Base-by-base conservation (phyloP, 306 rosid species). In the Dryas alaskensis region DNA sequence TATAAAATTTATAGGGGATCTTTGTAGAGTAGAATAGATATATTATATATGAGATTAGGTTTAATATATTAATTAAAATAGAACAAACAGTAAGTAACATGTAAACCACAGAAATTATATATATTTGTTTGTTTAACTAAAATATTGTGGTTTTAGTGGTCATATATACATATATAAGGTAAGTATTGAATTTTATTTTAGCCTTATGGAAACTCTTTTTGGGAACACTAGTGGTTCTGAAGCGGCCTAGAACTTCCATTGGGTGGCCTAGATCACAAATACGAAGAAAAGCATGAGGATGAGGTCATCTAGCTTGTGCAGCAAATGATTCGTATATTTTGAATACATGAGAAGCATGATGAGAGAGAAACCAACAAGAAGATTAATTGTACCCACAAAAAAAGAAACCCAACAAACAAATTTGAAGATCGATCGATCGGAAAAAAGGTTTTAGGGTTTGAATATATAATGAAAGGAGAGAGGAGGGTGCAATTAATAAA, bases 241-340 rank as follows among this genome's bases (percentile, higher is more conserved):
- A 43, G 37, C 42, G 51, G 40, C 51, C 9, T 63, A 8, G 69
- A 64, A 45, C 51, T 17, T 68, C 39, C 69, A 57, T 74, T 54
- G 82, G 84, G 47, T 47, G 42, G 63, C 73, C 52, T 54, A 69
- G 73, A 68, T 54, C 65, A 55, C 73, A 67, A 31, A 31, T 44
- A 48, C 81, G 78, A 37, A 55, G 40, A 52, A 37, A 64, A 44
- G 37, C 52, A 64, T 64, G 51, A 64, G 48, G 48, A 44, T 64
- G 69, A 17, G 69, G 69, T 64, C 69, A 64, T 14, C 50, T 43
- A 7, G 50, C 19, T 19, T 19, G 19, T 43, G 68, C 31, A 43
- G 4, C 37, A 31, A 31, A 31, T 31, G 2, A 31, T 31, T 31
- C 37, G 37, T 31, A 31, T 31, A 31, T 31, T 31, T 31, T 31